These are phyloP conservation scores for Cerioporus squamosus DNA, from an alignment of 1,284 basidiomycete genomes.

Conservation along the genomic window DNA sequence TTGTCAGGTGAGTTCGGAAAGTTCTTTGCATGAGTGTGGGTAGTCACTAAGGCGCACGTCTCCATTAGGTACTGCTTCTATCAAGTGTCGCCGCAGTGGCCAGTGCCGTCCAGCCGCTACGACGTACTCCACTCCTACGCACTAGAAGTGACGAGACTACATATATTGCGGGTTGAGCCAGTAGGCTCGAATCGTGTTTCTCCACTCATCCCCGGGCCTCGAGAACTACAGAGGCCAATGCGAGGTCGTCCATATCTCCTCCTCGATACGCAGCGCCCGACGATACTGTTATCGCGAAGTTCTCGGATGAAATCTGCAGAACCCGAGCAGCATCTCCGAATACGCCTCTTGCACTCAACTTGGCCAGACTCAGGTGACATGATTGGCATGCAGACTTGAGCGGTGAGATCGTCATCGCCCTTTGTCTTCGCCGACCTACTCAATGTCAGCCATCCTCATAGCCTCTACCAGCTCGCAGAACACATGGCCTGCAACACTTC, in stretches of 20 bases:
- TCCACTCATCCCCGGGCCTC: no score
- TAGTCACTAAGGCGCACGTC: background rate
- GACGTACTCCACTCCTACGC: no score
- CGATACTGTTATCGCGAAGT: conserved; percentile 23
- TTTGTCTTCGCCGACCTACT: background rate
- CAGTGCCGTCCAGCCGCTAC: no score
- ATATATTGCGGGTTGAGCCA: no score
- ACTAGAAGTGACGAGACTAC: no score
- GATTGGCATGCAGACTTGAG: background rate
- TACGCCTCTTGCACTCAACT: background rate
- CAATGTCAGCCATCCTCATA: background rate
- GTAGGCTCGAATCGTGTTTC: no score
- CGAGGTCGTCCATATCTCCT: background rate
- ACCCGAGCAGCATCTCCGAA: background rate
- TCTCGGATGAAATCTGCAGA: background rate
- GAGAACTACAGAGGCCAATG: no score
- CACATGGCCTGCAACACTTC: conserved; percentile 16
- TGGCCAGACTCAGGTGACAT: background rate
- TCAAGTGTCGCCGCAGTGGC: no score
- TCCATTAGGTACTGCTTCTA: background rate
- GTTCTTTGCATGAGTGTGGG: background rate
- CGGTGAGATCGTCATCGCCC: background rate
- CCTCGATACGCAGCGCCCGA: background rate
- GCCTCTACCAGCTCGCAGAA: background rate
- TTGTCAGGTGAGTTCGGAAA: conserved; percentile 2